Evolutionary conservation across 1,284 basidiomycete species (phyloP), one percentile per base, ranked within the genome.

Genomic region (Sparassis latifolia): DNA sequence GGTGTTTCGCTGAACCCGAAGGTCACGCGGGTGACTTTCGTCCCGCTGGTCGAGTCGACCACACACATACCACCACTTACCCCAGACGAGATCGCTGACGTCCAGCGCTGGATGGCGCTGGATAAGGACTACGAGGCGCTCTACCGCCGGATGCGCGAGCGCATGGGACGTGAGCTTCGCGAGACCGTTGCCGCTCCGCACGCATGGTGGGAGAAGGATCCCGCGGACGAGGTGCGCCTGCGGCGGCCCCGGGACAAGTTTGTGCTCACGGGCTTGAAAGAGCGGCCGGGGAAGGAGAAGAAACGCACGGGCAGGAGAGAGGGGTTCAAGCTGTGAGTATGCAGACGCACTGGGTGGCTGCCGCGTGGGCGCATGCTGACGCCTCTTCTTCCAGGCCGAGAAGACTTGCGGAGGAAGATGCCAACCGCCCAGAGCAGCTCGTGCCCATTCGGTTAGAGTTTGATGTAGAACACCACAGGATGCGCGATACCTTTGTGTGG

Each of bases 401-500:
- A 51, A 79, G 77, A 59, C 62, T 89, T 33, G 68, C 77, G 7
- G 65, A 72, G 10, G 75, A 80, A 44, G 77, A 85, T 33, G 80
- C 82, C 3, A 76, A 81, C 55, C 71, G 76, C 33, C 76, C 82
- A 5, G 93, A 95, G 64, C 76, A 83, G 60, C 82, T 98, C 37
- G 89, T 99, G 4, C 96, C 96, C 2, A 90, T 99, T 47, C 83
- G 96, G 27, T 74, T 99, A 47, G 97, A 99, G 68, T 85, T 98
- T 61, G 97, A 99, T 60, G 86, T 96, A 49, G 87, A 89, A 52
- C 89, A 92, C 63, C 87, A 89, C 65, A 91, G 89, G 68, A 84
- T 98, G 75, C 83, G 93, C 38, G 96, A 99, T 66, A 95, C 96
- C 0, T 97, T 99, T 68, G 82, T 96, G 35, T 99, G 96, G 96